Evolutionary conservation across 257 asterid genomes (phyloP).

Genomic region (Anisodus tanguticus): DNA sequence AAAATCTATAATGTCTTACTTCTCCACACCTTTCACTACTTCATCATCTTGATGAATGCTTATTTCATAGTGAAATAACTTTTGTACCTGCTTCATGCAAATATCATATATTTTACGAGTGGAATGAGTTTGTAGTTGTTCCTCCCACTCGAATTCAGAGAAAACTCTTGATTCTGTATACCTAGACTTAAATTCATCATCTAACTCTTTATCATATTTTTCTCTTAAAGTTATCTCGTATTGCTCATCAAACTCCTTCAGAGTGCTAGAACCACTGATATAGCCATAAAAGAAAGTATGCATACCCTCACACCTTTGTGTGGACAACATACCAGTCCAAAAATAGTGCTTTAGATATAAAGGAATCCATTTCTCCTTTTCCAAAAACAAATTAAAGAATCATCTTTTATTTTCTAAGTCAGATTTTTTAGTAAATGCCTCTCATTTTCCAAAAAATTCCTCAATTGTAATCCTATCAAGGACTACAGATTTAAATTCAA

Average conservation of each 20-base stretch:
- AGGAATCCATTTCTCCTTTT: neutral
- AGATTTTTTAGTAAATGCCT: neutral
- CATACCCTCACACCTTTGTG: slow-evolving; percentile 1
- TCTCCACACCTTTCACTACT: neutral
- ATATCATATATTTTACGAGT: too few species aligned
- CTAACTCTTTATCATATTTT: neutral
- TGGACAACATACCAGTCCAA: neutral
- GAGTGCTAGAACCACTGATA: neutral
- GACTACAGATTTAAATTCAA: neutral
- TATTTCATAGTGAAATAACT: neutral
- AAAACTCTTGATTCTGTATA: neutral
- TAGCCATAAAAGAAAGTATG: slow-evolving; percentile 8
- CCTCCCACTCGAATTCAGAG: neutral
- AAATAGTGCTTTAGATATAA: neutral
- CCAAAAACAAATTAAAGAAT: neutral
- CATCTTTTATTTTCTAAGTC: neutral
- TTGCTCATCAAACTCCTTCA: neutral
- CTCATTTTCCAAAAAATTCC: neutral
- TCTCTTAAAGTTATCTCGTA: neutral
- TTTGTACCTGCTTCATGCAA: too few species aligned
- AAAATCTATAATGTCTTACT: neutral
- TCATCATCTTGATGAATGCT: neutral
- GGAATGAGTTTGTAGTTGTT: neutral
- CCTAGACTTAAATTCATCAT: neutral
- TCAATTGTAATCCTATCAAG: neutral